phyloP scores from a whole-genome alignment of 306 rosid genomes.

The Vigna reflexopilosa region DNA sequence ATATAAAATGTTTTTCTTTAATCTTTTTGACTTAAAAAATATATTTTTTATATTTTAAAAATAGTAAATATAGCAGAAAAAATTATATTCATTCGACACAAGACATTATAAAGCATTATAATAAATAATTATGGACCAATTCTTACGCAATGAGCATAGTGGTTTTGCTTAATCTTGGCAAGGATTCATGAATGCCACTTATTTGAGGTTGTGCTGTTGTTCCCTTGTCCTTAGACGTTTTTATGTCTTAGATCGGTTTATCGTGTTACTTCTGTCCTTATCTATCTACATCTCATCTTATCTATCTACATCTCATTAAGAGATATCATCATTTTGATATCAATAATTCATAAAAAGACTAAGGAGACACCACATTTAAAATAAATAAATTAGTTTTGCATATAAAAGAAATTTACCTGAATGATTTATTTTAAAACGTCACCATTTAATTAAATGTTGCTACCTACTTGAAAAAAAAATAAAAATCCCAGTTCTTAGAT shows the following conservation, averaged over 20 bases:
- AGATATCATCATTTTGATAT: not conserved
- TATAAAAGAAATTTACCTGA: not conserved
- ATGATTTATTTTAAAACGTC: not conserved
- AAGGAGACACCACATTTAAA: not conserved
- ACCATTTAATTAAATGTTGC: not conserved
- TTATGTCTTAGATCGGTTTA: not conserved
- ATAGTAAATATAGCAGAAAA: not conserved
- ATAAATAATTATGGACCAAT: conserved; percentile 3
- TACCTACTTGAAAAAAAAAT: not conserved
- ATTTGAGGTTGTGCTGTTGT: not conserved
- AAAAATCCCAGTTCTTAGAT: not conserved
- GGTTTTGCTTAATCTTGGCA: not conserved
- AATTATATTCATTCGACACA: too few species aligned
- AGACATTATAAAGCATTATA: not conserved
- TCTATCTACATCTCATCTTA: not conserved
- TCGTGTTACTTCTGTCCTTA: not conserved
- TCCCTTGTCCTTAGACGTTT: not conserved
- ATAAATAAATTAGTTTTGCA: not conserved
- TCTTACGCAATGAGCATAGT: conserved; percentile 10
- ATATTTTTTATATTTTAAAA: not conserved
- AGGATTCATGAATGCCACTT: conserved; percentile 21
- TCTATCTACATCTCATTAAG: too few species aligned
- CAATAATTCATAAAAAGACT: not conserved
- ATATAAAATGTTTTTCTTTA: too few species aligned
- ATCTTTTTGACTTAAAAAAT: too few species aligned